Conservation (phyloP, 208 protist genomes). For the Trypanosoma boissoni region DNA sequence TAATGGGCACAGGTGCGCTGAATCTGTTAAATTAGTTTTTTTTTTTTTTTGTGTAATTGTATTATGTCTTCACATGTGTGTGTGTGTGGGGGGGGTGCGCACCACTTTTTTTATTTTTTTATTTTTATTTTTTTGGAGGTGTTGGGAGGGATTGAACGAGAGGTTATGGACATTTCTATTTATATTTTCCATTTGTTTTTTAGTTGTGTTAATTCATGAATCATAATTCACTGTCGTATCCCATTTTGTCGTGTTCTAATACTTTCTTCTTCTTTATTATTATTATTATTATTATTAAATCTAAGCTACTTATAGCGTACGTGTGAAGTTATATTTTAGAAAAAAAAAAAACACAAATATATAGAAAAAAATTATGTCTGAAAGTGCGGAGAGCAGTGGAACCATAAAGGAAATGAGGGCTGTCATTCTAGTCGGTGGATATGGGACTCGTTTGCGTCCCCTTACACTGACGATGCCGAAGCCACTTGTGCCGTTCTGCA, state of each 20-base stretch:
- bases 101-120: not conserved
- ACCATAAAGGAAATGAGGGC: slow-evolving; percentile 90
- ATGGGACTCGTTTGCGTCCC: slow-evolving; percentile 94
- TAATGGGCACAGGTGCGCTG: slow-evolving; percentile 23
- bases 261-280: too few species aligned
- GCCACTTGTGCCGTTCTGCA: slow-evolving; percentile 97
- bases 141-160: too few species aligned
- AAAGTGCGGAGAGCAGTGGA: not conserved
- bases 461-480: slow-evolving; percentile 97
- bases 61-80: not conserved
- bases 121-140: too few species aligned
- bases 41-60: slow-evolving; percentile 9
- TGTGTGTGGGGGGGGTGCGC: not conserved
- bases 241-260: too few species aligned
- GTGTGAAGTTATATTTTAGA: too few species aligned
- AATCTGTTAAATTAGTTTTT: slow-evolving; percentile 35
- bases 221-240: too few species aligned
- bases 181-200: too few species aligned
- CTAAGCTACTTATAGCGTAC: too few species aligned
- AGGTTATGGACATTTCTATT: too few species aligned
- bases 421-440: slow-evolving; percentile 97
- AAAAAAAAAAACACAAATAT: slow-evolving; percentile 8
- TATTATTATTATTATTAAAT: not conserved
- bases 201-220: too few species aligned
- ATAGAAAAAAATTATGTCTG: slow-evolving; percentile 10